These are phyloP conservation scores for Microbotryum lychnidis-dioicae DNA, from an alignment of 1,284 basidiomycete species.

Conservation along the genomic window DNA sequence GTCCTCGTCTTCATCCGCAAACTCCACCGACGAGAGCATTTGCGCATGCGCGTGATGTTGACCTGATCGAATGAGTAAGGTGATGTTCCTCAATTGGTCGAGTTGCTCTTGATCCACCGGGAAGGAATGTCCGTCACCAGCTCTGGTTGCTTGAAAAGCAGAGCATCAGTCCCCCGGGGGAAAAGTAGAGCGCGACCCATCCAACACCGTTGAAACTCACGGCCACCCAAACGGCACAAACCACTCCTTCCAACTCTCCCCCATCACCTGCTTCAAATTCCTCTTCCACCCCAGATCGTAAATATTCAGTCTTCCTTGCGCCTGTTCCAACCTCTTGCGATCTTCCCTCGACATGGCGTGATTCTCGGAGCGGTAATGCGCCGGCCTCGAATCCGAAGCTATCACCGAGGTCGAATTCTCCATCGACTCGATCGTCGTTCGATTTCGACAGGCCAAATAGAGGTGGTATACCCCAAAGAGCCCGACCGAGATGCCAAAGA, in stretches of 20 bases:
- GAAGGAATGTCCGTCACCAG: slow-evolving; percentile 20
- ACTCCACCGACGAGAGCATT: too few species aligned
- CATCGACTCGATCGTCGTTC: slow-evolving; percentile 42
- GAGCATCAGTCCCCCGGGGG: background rate
- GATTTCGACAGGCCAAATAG: slow-evolving; percentile 38
- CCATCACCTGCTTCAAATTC: slow-evolving; percentile 19
- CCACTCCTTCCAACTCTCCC: slow-evolving; percentile 15
- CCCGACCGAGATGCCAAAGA: slow-evolving; percentile 23
- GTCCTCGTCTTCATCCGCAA: too few species aligned
- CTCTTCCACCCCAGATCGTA: slow-evolving; percentile 20
- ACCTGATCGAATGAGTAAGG: background rate
- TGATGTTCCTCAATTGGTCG: slow-evolving; percentile 3
- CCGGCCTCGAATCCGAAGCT: background rate
- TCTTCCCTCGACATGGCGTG: background rate
- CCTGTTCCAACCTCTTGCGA: background rate
- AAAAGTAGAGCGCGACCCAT: background rate
- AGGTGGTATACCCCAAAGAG: slow-evolving; percentile 28
- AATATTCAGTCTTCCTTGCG: slow-evolving; percentile 7
- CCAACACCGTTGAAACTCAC: slow-evolving; percentile 6
- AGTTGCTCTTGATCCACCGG: slow-evolving; percentile 16
- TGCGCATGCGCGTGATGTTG: too few species aligned
- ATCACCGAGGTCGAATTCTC: slow-evolving; percentile 31
- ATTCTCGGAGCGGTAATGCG: background rate
- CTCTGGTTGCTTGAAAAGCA: slow-evolving; percentile 1
- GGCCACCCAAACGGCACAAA: slow-evolving; percentile 16